Percentiles rank a stretch among this genome's conserved stretches.
phyloP scores from a whole-genome alignment of 108 stramenopile genomes.

The Bacterosira constricta region DNA sequence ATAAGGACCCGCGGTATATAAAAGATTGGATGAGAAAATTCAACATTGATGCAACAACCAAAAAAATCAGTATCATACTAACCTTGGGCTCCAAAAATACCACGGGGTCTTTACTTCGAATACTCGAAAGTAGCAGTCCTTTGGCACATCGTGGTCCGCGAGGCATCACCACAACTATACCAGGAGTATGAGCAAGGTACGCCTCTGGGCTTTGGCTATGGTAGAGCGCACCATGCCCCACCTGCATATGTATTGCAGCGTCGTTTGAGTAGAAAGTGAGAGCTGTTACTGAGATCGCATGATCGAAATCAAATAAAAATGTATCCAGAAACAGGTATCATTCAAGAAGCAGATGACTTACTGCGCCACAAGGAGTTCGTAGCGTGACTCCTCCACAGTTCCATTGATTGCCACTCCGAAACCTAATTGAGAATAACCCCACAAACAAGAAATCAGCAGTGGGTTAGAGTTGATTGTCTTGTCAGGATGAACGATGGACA shows the following conservation, averaged over 20 bases:
- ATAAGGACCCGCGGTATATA: neutral
- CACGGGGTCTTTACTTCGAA: slow-evolving; percentile 93
- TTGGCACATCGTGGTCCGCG: slow-evolving; percentile 92
- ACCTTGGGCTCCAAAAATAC: slow-evolving; percentile 97
- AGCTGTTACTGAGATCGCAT: no score
- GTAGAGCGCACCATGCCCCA: slow-evolving; percentile 91
- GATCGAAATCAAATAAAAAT: no score
- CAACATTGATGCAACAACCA: neutral
- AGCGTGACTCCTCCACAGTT: slow-evolving; percentile 94
- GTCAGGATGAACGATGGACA: no score
- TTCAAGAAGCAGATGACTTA: slow-evolving; percentile 53
- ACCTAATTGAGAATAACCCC: slow-evolving; percentile 60
- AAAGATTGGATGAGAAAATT: neutral
- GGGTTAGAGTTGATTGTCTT: no score
- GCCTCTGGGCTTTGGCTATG: slow-evolving; percentile 97
- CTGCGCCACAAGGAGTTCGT: slow-evolving; percentile 94
- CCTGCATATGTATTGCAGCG: no score
- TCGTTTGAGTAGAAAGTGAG: no score
- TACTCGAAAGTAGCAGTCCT: slow-evolving; percentile 88
- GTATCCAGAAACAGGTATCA: no score
- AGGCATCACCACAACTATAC: slow-evolving; percentile 96
- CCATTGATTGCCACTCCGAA: slow-evolving; percentile 95
- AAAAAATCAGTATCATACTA: slow-evolving; percentile 6
- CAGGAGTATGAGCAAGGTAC: slow-evolving; percentile 94
- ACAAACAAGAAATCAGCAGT: no score